Evolutionary conservation across 495 filamentous ascomycete species (phyloP), one percentile per base, ranked within the genome.

Genomic region (Aspergillus indologenus): DNA sequence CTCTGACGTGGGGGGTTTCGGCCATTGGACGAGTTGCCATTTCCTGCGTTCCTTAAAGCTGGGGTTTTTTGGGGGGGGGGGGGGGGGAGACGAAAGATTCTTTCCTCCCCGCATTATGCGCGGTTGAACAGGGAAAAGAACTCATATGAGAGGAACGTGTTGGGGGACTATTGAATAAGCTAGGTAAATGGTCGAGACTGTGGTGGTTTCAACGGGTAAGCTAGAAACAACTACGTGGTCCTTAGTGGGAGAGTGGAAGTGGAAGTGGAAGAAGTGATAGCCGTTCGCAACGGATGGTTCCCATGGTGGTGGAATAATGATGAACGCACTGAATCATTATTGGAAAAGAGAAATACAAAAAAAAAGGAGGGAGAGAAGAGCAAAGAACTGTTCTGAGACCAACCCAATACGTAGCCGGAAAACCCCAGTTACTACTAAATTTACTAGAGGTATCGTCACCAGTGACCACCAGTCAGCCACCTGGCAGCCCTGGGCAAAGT

Each of bases 1-100:
- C 68, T 42, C 68, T 68, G 68, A 66, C 63, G 68, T 70, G 61
- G 65, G 65, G 65, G n/a, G 24, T n/a, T 18, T 29, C 24, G 17
- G 23, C 24, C 23, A 29, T 29, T 51, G 48, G 15, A 29, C 22
- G 18, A 12, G 24, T 15, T n/a, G 18, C 29, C 48, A 23, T 26
- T 40, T 40, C 12, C 5, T 40, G 34, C 12, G 34, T 40, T 31
- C n/a, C 22, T 51, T n/a, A 31, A 24, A 47, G 45, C 18, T 26
- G 40, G 51, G 42, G 34, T 12, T 42, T 17, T 14, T 29, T 9
- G 3, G 3, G 26, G 26, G 26, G 26, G 26, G 26, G 9, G 26
- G 9, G 14, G 17, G 26, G 50, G 23, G 22, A 54, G 49, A 29
- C 12, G 20, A 50, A 45, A 50, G 52, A n/a, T 29, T 18, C 22